Evolutionary conservation across 1,139 yeast genomes (phyloP).

Genomic region (Pichia sp.): DNA sequence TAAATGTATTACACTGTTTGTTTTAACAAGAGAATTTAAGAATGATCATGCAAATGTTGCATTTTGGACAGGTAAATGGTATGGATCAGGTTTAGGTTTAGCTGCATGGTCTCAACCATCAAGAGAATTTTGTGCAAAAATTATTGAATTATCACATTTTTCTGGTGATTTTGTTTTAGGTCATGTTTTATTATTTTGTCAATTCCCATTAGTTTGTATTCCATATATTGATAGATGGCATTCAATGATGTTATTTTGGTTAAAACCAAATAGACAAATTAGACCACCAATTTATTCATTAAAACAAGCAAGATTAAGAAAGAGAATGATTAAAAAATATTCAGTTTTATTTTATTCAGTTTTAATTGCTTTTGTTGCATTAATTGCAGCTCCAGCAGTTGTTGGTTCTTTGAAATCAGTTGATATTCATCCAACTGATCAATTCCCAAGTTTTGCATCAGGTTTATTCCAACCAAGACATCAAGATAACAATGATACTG

Average conservation of each 20-base stretch:
- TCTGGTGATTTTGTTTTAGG: slow-evolving; percentile 96
- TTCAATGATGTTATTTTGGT: slow-evolving; percentile 97
- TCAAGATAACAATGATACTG: slow-evolving; percentile 77
- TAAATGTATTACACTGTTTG: slow-evolving; percentile 71
- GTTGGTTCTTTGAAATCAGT: slow-evolving; percentile 36
- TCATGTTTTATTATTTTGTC: slow-evolving; percentile 79
- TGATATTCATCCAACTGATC: slow-evolving; percentile 32
- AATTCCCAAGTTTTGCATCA: slow-evolving; percentile 43
- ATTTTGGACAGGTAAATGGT: slow-evolving; percentile 99
- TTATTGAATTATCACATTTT: slow-evolving; percentile 89
- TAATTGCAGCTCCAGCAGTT: slow-evolving; percentile 92
- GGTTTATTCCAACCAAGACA: slow-evolving; percentile 90
- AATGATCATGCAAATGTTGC: slow-evolving; percentile 95
- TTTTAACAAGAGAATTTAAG: slow-evolving; percentile 94
- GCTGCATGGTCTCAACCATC: slow-evolving; percentile 95
- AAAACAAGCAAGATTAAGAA: slow-evolving; percentile 95
- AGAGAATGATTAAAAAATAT: slow-evolving; percentile 97
- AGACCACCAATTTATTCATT: slow-evolving; percentile 98
- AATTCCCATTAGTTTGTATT: slow-evolving; percentile 76
- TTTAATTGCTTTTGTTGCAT: slow-evolving; percentile 60
- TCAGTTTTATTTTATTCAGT: slow-evolving; percentile 73
- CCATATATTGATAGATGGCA: slow-evolving; percentile 97
- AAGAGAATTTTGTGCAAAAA: slow-evolving; percentile 93
- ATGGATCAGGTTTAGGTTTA: slow-evolving; percentile 89
- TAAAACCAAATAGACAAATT: slow-evolving; percentile 94